A percentile compares a stretch with the other conserved stretches of the same genome.
Conservation (phyloP, 305 asterid species). For the Plantago coronopus region DNA sequence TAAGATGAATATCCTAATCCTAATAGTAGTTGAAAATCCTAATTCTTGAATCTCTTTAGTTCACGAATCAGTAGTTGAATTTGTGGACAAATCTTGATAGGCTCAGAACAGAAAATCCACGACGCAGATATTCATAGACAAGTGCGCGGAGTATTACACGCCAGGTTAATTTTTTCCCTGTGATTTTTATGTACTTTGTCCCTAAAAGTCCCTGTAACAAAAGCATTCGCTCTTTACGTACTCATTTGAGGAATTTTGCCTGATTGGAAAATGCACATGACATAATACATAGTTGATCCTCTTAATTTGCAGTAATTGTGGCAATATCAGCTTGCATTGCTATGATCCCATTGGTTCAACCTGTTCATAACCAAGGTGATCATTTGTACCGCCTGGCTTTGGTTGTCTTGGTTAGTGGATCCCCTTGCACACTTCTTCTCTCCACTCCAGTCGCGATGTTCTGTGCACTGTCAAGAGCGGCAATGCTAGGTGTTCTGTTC, state of each 20-base stretch:
- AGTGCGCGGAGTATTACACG: slow-evolving; percentile 76
- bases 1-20: no score
- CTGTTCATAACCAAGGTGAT: slow-evolving; percentile 40
- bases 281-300: no score
- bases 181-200: not conserved
- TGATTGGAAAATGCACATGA: no score
- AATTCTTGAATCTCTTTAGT: no score
- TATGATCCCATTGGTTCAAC: slow-evolving; percentile 49
- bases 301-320: slow-evolving; percentile 69
- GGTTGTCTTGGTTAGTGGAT: slow-evolving; percentile 74
- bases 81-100: no score
- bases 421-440: slow-evolving; percentile 84
- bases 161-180: slow-evolving; percentile 47
- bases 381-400: slow-evolving; percentile 79
- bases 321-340: slow-evolving; percentile 48
- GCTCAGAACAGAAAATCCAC: slow-evolving; percentile 73
- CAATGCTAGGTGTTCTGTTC: slow-evolving; percentile 70
- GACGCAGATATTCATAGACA: slow-evolving; percentile 68
- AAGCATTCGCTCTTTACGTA: no score
- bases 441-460: slow-evolving; percentile 90
- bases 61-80: no score
- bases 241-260: no score
- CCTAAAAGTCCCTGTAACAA: no score
- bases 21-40: no score
- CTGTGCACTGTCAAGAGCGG: slow-evolving; percentile 82